A percentile compares a stretch with the other conserved stretches of the same genome.
Conservation (phyloP, 495 filamentous ascomycete genomes). For the Lasiosphaeria miniovina region DNA sequence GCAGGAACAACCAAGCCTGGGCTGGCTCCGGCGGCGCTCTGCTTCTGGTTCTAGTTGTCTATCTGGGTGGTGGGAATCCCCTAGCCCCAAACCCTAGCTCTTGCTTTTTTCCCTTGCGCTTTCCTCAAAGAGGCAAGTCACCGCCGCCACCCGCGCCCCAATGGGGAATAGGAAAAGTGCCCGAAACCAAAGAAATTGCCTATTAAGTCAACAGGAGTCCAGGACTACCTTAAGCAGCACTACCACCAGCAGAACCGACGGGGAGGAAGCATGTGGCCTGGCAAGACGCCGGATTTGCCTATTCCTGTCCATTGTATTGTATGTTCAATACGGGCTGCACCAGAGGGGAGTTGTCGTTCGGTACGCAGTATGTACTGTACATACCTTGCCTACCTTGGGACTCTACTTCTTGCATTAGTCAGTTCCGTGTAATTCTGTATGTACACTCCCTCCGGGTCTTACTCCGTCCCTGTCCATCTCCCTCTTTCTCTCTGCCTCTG, state of each 20-base stretch:
- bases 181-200: conserved; percentile 11
- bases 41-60: too few species aligned
- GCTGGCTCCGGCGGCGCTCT: too few species aligned
- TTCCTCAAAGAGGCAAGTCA: not conserved
- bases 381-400: too few species aligned
- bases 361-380: too few species aligned
- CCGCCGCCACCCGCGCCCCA: conserved; percentile 15
- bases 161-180: conserved; percentile 5
- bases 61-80: not conserved
- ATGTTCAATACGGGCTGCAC: too few species aligned
- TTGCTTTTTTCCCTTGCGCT: not conserved
- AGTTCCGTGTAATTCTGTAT: not conserved
- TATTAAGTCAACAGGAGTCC: conserved; percentile 13
- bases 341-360: too few species aligned
- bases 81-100: not conserved
- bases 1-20: too few species aligned
- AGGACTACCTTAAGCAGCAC: conserved; percentile 14
- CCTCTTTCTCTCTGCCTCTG: not conserved
- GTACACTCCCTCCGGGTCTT: not conserved
- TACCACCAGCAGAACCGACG: not conserved
- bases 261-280: not conserved
- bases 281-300: too few species aligned
- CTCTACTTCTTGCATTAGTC: too few species aligned
- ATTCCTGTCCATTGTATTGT: too few species aligned
- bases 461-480: not conserved